Evolutionary conservation across 1,284 basidiomycete species (phyloP), one percentile per base, ranked within the genome.

Genomic region (Cutaneotrichosporon cutaneum): DNA sequence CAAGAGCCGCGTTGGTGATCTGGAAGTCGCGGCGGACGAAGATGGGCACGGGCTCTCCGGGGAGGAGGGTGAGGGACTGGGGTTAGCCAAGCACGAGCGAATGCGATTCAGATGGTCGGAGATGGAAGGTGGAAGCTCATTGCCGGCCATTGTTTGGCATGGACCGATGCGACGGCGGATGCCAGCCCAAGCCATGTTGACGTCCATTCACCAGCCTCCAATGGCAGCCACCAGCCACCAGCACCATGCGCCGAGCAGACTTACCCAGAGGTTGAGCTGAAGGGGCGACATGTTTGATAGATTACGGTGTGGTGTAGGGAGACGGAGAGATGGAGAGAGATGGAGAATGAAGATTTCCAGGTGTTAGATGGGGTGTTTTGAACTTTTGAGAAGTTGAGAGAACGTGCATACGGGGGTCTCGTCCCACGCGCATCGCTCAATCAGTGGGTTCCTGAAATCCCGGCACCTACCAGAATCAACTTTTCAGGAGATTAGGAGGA

Each of bases 1-100:
- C 88, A 56, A 94, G 85, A 9, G 91, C 86, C 59, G 89, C 86
- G 79, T 92, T 93, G 75, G 90, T 92, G 78, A 96, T 86, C 72
- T 84, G 83, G 72, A 95, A 81, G 80, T 93, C 90, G 48, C 83
- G 83, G 64, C 85, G 83, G 58, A 90, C 86, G 61, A 83, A 78
- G 70, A 92, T 72, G 62, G 83, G 81, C 71, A 86, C 81, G 59
- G 85, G 80, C 72, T 89, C 82, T 33, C 68, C 69, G 50, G 73
- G 73, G 53, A 71, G 56, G 58, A 75, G 72, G 56, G 73, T 73
- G 6, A 75, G 66, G 60, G 59, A 61, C 72, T 74, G 67, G 13
- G 8, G 32, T 35, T 16, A 24, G 30, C 24, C 2, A 27, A 27
- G 24, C 6, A 5, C 21, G 26, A 26, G 47, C 7, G 22, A 24